Evolutionary conservation across 768 basidiomycete species (phyloP).

Genomic region (Amanita exitialis): DNA sequence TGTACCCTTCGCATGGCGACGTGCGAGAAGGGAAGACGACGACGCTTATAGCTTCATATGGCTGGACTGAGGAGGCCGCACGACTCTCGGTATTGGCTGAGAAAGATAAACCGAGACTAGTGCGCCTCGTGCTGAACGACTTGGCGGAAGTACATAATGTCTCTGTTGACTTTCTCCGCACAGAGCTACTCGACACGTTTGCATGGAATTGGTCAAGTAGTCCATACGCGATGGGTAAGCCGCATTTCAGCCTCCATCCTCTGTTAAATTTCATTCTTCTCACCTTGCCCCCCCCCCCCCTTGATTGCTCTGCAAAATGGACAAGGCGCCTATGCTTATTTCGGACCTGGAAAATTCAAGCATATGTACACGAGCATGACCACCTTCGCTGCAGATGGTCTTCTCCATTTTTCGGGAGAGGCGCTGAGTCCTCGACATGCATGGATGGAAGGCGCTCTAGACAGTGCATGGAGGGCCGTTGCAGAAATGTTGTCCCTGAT

Average conservation of each 20-base stretch:
- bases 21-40: background rate
- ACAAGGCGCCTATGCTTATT: slow-evolving; percentile 23
- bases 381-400: slow-evolving; percentile 10
- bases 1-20: background rate
- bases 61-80: background rate
- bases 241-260: too few species aligned
- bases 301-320: background rate
- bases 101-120: background rate
- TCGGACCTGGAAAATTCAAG: slow-evolving; percentile 25
- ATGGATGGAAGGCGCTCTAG: slow-evolving; percentile 16
- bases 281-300: background rate
- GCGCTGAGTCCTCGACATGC: slow-evolving; percentile 23
- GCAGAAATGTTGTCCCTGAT: slow-evolving; percentile 9
- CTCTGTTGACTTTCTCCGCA: background rate
- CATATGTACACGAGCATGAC: slow-evolving; percentile 14
- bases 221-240: background rate
- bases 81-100: background rate
- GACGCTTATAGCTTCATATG: background rate
- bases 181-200: background rate
- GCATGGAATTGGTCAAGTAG: background rate
- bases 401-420: slow-evolving; percentile 28
- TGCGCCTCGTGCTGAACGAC: background rate
- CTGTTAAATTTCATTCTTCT: background rate
- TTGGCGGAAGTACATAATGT: background rate
- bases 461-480: slow-evolving; percentile 13